These are phyloP conservation scores for Novymonas esmeraldas DNA, from an alignment of 208 protist species.

Conservation along the genomic window DNA sequence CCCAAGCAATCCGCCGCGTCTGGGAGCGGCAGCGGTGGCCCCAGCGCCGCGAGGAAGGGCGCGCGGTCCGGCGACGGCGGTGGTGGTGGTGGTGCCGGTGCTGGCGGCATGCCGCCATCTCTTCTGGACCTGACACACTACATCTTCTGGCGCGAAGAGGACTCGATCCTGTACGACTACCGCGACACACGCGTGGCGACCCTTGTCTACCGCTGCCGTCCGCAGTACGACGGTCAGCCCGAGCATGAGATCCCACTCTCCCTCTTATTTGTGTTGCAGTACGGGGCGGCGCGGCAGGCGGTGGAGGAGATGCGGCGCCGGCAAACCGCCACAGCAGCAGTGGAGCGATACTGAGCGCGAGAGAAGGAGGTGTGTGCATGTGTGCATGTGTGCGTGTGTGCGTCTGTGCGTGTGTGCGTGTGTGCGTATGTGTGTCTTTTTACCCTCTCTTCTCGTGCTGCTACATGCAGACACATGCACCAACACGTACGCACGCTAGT, in stretches of 20 bases:
- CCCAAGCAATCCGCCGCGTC: constrained; percentile 8
- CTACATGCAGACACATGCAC: not conserved
- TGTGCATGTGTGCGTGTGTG: not conserved
- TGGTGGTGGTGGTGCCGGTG: not conserved
- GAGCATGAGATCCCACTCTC: constrained; percentile 84
- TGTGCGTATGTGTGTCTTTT: not conserved
- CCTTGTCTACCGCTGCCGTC: constrained; percentile 76
- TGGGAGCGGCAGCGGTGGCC: no score
- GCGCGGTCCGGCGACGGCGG: not conserved
- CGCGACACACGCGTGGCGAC: constrained; percentile 85
- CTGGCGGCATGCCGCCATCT: constrained; percentile 13
- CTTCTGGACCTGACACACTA: constrained; percentile 65
- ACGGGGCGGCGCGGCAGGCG: constrained; percentile 64
- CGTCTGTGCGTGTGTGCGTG: not conserved
- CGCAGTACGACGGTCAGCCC: constrained; percentile 87
- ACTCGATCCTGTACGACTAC: constrained; percentile 70
- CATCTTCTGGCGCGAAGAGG: constrained; percentile 91
- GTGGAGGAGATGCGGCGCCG: constrained; percentile 75
- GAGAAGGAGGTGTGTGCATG: not conserved
- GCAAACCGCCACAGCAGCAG: constrained; percentile 40
- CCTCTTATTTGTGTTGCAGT: constrained; percentile 74
- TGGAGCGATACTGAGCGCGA: constrained; percentile 52
- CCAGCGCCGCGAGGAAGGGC: no score
- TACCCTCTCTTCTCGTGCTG: not conserved
- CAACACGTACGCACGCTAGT: no score